These are phyloP conservation scores for Sporopachydermia lactativora DNA, from an alignment of 805 yeast species.

Conservation along the genomic window DNA sequence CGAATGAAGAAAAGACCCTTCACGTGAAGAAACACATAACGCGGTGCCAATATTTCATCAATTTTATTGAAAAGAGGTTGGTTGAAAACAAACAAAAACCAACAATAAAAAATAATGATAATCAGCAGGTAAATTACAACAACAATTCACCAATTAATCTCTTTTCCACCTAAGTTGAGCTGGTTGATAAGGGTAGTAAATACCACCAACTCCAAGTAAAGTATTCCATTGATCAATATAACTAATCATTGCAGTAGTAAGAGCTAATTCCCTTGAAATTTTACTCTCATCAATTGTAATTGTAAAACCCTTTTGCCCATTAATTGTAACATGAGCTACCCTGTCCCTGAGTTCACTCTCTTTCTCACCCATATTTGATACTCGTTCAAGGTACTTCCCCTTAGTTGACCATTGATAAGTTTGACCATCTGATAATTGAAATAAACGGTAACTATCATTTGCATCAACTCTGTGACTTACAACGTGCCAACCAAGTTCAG, in stretches of 20 bases:
- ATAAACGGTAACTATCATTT: slow-evolving; percentile 43
- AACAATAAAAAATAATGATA: background rate
- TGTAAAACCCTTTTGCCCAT: slow-evolving; percentile 40
- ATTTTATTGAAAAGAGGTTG: too few relatives aligned
- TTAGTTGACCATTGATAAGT: slow-evolving; percentile 54
- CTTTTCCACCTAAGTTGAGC: slow-evolving; percentile 41
- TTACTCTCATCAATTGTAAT: slow-evolving; percentile 38
- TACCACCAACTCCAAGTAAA: slow-evolving; percentile 45
- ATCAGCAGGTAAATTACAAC: background rate
- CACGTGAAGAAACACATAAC: too few relatives aligned
- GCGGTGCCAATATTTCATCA: too few relatives aligned
- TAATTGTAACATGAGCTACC: slow-evolving; percentile 43
- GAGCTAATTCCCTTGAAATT: slow-evolving; percentile 43
- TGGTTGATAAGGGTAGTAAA: slow-evolving; percentile 39
- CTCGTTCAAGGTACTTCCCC: slow-evolving; percentile 44
- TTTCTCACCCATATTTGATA: slow-evolving; percentile 45
- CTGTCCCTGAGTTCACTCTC: slow-evolving; percentile 51
- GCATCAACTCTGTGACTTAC: slow-evolving; percentile 48
- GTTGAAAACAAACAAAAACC: background rate
- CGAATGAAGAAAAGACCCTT: too few relatives aligned
- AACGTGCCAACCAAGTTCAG: slow-evolving; percentile 53
- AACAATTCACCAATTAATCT: slow-evolving; percentile 24
- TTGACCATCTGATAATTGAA: slow-evolving; percentile 42
- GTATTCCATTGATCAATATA: slow-evolving; percentile 60
- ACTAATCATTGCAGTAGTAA: slow-evolving; percentile 45